Evolutionary conservation across 140 eudicot genomes (phyloP), one percentile per base, ranked within the genome.

Genomic region (Cichorium intybus): DNA sequence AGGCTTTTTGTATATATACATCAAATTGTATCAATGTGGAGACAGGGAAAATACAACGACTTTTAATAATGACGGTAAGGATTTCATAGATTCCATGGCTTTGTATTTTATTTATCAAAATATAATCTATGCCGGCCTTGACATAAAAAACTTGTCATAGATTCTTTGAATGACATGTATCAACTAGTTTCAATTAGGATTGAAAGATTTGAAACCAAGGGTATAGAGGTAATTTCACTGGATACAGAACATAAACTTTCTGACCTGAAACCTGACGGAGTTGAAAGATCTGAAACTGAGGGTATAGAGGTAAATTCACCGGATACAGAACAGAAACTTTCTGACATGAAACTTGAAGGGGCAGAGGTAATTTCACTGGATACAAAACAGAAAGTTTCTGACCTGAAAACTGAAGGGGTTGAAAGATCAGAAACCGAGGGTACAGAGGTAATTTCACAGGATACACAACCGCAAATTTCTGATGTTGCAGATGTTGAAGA

Each of bases 211-310:
- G 49, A 77, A 63, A 61, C 48, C 34, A 85, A 59, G 63, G 33
- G 45, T 18, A 27, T 12, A 39, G 78, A 33, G 75, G 41, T 18
- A 66, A 61, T 41, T 63, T 35, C 46, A 17, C 10, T 28, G 49
- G 68, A 31, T 55, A 34, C 33, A 11, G 80, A 72, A 67, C 69
- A 29, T 16, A 31, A 56, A 45, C 50, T 33, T 72, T 46, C 79
- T 45, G 78, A 62, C 39, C 65, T 52, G 24, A 72, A 81, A 55
- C 35, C 62, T 50, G 69, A 68, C 50, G 46, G 58, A 28, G 48
- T 64, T 22, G 51, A 71, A n/a, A n/a, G n/a, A n/a, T n/a, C n/a
- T n/a, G n/a, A 77, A 66, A 64, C 33, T 24, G 90, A 58, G 48
- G 29, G 43, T 18, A 18, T 11, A 29, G 77, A 29, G 75, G 39